Conservation (phyloP, 768 basidiomycete species). For the Suillus hirtellus region DNA sequence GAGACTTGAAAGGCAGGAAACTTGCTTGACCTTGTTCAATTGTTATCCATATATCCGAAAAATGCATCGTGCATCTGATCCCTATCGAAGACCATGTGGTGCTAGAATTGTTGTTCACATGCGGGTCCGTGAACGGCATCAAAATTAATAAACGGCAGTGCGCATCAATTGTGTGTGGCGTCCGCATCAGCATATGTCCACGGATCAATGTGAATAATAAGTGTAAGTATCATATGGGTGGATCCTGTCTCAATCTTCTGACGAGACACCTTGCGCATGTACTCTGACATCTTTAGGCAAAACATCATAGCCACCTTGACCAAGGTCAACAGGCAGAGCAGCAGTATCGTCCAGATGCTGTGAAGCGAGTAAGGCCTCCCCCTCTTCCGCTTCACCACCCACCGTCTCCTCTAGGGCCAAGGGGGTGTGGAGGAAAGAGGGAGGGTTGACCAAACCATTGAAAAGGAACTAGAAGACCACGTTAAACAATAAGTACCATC, state of each 20-base stretch:
- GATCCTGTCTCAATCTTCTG: conserved; percentile 17
- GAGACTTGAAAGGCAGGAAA: background rate
- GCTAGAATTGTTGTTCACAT: conserved; percentile 3
- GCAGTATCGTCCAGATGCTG: conserved; percentile 74
- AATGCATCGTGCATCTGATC: background rate
- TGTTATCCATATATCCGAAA: background rate
- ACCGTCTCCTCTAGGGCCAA: conserved; percentile 31
- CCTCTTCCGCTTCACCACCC: conserved; percentile 56
- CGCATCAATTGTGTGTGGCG: background rate
- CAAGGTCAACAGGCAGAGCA: conserved; percentile 76
- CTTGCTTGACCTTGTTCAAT: background rate
- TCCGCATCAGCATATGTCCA: conserved; percentile 3
- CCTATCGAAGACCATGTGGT: conserved; percentile 5
- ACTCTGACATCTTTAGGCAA: conserved; percentile 51
- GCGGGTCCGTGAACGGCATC: conserved; percentile 20
- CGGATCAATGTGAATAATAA: background rate
- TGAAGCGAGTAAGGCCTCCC: conserved; percentile 46
- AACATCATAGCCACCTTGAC: conserved; percentile 84
- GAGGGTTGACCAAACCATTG: conserved; percentile 75
- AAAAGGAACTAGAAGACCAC: conserved; percentile 68
- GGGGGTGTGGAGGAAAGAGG: conserved; percentile 57
- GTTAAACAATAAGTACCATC: background rate
- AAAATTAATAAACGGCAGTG: conserved; percentile 10
- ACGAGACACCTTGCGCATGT: conserved; percentile 17
- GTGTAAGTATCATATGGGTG: background rate